phyloP scores from a whole-genome alignment of 768 basidiomycete genomes.

The Nidularia sp. region DNA sequence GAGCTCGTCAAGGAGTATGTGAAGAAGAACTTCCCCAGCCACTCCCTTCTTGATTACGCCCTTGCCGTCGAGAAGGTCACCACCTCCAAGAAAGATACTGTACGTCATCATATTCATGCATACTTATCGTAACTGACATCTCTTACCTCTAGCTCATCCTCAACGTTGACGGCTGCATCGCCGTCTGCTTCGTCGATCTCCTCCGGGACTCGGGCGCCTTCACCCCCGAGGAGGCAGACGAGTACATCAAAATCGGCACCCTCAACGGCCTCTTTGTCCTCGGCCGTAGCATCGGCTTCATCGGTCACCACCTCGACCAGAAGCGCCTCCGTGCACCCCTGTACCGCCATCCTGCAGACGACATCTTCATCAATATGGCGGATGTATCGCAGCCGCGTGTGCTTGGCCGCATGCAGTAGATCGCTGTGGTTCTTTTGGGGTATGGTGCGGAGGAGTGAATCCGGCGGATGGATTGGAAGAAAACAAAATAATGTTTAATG shows the following conservation, averaged over 20 bases:
- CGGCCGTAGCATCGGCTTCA: conserved; percentile 96
- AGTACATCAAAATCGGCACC: conserved; percentile 96
- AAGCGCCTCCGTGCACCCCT: conserved; percentile 89
- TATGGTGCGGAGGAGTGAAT: not conserved
- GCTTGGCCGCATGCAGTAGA: conserved; percentile 46
- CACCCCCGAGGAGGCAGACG: conserved; percentile 91
- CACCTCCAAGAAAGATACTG: conserved; percentile 95
- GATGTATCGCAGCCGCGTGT: conserved; percentile 81
- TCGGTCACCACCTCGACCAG: conserved; percentile 95
- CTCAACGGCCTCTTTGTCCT: conserved; percentile 97
- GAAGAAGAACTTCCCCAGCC: conserved; percentile 91
- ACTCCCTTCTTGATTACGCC: conserved; percentile 90
- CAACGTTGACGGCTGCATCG: conserved; percentile 95
- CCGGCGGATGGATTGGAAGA: not conserved
- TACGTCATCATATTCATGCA: conserved; percentile 23
- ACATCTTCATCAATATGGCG: conserved; percentile 94
- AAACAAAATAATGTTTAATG: not conserved
- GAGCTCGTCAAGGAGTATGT: conserved; percentile 97
- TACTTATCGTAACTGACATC: not conserved
- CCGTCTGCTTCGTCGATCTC: conserved; percentile 94
- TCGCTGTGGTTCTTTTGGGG: not conserved
- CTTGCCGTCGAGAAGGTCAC: conserved; percentile 97
- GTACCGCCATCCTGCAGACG: conserved; percentile 93
- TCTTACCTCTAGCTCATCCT: conserved; percentile 65
- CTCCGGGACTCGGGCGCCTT: conserved; percentile 91